These are phyloP conservation scores for Aspergillus saccharolyticus DNA, from an alignment of 495 filamentous ascomycete species.

Conservation along the genomic window DNA sequence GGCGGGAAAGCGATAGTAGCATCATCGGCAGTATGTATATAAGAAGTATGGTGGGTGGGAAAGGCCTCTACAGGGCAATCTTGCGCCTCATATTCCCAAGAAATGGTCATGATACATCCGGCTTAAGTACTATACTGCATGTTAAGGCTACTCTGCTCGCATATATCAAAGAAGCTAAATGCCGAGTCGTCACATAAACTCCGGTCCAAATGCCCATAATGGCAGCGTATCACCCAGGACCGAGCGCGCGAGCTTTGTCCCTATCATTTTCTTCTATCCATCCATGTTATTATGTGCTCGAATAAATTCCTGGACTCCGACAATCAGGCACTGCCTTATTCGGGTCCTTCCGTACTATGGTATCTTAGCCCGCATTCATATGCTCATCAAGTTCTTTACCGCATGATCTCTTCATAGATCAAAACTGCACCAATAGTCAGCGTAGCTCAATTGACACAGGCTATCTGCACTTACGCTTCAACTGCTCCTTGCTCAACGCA, in stretches of 20 bases:
- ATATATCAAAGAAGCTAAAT: neutral
- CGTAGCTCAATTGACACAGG: neutral
- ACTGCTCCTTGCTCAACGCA: conserved; percentile 92
- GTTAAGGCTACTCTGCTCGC: neutral
- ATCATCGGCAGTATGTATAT: too few species aligned
- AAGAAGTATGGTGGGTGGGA: too few species aligned
- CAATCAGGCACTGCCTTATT: conserved; percentile 6
- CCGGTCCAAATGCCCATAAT: neutral
- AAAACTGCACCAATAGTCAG: conserved; percentile 50
- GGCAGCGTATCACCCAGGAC: conserved; percentile 11
- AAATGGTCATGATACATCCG: neutral
- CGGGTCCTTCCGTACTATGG: neutral
- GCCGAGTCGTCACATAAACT: neutral
- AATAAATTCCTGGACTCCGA: conserved; percentile 1
- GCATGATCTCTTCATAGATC: conserved; percentile 99
- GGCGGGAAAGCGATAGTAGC: neutral
- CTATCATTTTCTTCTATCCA: conserved; percentile 16
- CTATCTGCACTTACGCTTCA: conserved; percentile 63
- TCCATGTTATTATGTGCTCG: conserved; percentile 18
- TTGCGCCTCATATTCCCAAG: neutral
- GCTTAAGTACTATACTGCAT: neutral
- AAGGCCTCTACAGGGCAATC: too few species aligned
- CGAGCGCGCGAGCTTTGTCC: conserved; percentile 14
- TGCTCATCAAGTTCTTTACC: conserved; percentile 51
- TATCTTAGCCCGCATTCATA: conserved; percentile 3